A percentile compares a stretch with the other conserved stretches of the same genome.
Evolutionary conservation across 2,329 filamentous ascomycete species (phyloP).

Genomic region (Leptographium radiaticola): DNA sequence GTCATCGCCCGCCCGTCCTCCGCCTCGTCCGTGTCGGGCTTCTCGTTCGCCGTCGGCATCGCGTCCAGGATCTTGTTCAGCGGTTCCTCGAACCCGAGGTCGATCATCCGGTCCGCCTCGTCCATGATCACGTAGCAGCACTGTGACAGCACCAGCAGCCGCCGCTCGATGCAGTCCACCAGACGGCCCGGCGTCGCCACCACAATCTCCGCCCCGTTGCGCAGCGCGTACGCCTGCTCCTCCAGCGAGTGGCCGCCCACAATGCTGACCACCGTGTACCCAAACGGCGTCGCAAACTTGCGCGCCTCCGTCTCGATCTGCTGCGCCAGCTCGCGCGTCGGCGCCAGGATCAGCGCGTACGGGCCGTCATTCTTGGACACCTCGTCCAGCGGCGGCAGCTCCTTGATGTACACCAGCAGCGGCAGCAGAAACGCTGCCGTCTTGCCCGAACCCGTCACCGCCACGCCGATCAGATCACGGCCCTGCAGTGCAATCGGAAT

Average conservation of each 20-base stretch:
- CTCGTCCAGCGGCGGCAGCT: conserved; percentile 74
- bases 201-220: conserved; percentile 91
- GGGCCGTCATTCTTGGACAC: conserved; percentile 86
- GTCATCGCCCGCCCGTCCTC: conserved; percentile 82
- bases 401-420: conserved; percentile 84
- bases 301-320: conserved; percentile 91
- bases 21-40: conserved; percentile 84
- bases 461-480: conserved; percentile 93
- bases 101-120: conserved; percentile 98
- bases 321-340: conserved; percentile 92
- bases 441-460: conserved; percentile 96
- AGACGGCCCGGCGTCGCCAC: conserved; percentile 97
- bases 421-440: conserved; percentile 91
- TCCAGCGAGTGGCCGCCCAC: conserved; percentile 96
- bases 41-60: conserved; percentile 83
- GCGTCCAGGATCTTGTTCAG: conserved; percentile 97
- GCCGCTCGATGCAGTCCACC: conserved; percentile 90
- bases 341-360: conserved; percentile 92
- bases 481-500: conserved; percentile 91
- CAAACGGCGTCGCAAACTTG: conserved; percentile 82
- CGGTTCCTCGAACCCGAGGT: conserved; percentile 92
- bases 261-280: conserved; percentile 90
- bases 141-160: conserved; percentile 82
- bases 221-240: conserved; percentile 79
- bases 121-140: conserved; percentile 99